Base-by-base conservation (phyloP, 305 asterid species). In the Nicotiana rustica region DNA sequence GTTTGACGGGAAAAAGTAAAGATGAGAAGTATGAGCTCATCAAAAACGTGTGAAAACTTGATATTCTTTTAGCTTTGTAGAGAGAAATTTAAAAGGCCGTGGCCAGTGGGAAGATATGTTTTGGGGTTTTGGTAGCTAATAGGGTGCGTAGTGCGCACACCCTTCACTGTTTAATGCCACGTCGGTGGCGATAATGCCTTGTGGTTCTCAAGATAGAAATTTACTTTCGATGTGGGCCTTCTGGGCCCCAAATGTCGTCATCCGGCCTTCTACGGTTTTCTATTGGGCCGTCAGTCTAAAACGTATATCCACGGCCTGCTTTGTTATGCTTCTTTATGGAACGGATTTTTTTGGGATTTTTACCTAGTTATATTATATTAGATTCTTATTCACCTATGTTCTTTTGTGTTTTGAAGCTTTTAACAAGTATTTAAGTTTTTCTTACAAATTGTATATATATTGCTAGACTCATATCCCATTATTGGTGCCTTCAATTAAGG, bases 111-210 rank as follows among this genome's bases (percentile, higher is more conserved):
- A 9, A 76, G 80, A 76, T 76, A 75, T 75, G 31, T 75, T 52
- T 73, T 29, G 9, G 55, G n/a, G 62, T 19, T 70, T 70, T 25
- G 64, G 56, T 36, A 29, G 61, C 13, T 33, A 38, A 41, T 67
- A 15, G 14, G 56, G 77, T 69, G 57, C 33, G 77, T 69, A 38
- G 17, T 52, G 31, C 47, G 66, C 80, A 49, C 13, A 29, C 66
- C 47, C 25, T 55, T 29, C 19, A 14, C 65, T 25, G 47, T 2
- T 44, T 52, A 75, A 31, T 1, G 66, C 80, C 5, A 75, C 80
- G 80, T 75, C 12, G 61, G 29, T 13, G 10, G 65, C 1, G 80
- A 52, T 55, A 17, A 31, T 15, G 4, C 38, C 15, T 55, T 57
- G 66, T 52, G 80, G 80, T 52, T 29, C 17, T 75, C 15, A 52